phyloP scores from a whole-genome alignment of 805 yeast genomes.

The Candida parachauliodes region DNA sequence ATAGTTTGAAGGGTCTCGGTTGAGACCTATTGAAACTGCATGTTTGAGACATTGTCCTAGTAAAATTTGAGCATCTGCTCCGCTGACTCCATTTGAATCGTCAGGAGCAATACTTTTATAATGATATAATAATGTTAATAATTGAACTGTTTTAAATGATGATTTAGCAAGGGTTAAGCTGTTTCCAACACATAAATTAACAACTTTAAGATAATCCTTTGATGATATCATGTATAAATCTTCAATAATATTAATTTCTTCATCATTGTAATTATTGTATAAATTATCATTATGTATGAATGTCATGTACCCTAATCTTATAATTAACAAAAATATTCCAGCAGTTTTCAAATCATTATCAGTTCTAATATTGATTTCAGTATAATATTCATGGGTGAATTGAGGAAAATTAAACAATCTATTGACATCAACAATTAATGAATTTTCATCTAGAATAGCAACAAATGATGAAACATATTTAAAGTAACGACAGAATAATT shows the following conservation, averaged over 20 bases:
- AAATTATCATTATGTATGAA: constrained; percentile 32
- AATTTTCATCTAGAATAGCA: constrained; percentile 31
- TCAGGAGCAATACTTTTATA: constrained; percentile 38
- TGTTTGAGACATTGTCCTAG: constrained; percentile 35
- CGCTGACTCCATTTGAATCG: constrained; percentile 40
- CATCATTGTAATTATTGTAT: constrained; percentile 22
- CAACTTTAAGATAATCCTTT: constrained; percentile 25
- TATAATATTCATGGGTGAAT: constrained; percentile 15
- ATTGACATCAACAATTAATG: constrained; percentile 23
- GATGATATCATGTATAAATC: constrained; percentile 30
- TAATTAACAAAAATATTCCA: constrained; percentile 27
- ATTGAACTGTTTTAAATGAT: constrained; percentile 33
- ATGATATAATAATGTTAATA: constrained; percentile 28
- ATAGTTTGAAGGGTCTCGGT: constrained; percentile 36
- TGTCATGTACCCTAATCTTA: constrained; percentile 37
- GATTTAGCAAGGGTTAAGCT: constrained; percentile 26
- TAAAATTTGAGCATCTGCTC: constrained; percentile 35
- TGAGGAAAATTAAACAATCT: constrained; percentile 21
- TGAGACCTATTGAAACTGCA: constrained; percentile 38
- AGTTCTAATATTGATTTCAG: constrained; percentile 20
- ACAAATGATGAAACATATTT: constrained; percentile 39
- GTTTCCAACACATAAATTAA: constrained; percentile 33
- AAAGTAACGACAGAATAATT: constrained; percentile 31
- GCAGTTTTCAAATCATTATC: constrained; percentile 29
- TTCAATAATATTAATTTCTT: constrained; percentile 24